A percentile compares a stretch with the other conserved stretches of the same genome.
phyloP scores from a whole-genome alignment of 2,329 filamentous ascomycete genomes.

The Trichothecium roseum region DNA sequence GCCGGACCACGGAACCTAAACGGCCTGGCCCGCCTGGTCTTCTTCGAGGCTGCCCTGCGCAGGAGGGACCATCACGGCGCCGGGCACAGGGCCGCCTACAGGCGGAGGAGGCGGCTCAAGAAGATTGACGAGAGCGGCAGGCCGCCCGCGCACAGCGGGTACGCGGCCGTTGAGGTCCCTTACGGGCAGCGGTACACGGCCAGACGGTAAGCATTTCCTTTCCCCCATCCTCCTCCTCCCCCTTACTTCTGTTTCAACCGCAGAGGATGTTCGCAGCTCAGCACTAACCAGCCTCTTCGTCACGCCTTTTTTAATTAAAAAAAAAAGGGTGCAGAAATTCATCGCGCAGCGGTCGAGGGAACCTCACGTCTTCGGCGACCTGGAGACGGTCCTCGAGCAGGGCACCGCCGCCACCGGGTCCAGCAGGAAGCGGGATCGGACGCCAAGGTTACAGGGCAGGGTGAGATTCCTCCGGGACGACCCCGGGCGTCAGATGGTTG shows the following conservation, averaged over 20 bases:
- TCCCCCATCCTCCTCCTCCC: not conserved
- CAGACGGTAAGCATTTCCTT: not conserved
- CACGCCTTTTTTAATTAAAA: not conserved
- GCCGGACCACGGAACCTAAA: too few species aligned
- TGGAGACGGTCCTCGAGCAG: not conserved
- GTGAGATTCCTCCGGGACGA: constrained; percentile 63
- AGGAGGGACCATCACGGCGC: not conserved
- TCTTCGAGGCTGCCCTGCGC: constrained; percentile 3
- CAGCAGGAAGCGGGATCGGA: too few species aligned
- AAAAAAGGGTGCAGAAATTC: constrained; percentile 1
- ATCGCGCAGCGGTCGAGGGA: constrained; percentile 2
- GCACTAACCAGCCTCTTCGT: too few species aligned
- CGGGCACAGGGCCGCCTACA: not conserved
- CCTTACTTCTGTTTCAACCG: not conserved
- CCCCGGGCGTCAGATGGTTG: constrained; percentile 56
- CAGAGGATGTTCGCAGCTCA: not conserved
- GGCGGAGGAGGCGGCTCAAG: not conserved
- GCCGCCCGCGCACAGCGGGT: constrained; percentile 3
- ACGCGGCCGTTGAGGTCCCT: constrained; percentile 2
- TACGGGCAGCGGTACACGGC: constrained; percentile 3
- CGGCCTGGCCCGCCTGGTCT: constrained; percentile 3
- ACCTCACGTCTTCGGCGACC: constrained; percentile 1
- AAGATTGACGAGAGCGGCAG: constrained; percentile 2
- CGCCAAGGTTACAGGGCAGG: constrained; percentile 28
- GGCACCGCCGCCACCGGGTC: not conserved